Percentiles rank a stretch among this genome's conserved stretches.
Evolutionary conservation across 306 rosid genomes (phyloP).

Genomic region (Canavalia gladiata): DNA sequence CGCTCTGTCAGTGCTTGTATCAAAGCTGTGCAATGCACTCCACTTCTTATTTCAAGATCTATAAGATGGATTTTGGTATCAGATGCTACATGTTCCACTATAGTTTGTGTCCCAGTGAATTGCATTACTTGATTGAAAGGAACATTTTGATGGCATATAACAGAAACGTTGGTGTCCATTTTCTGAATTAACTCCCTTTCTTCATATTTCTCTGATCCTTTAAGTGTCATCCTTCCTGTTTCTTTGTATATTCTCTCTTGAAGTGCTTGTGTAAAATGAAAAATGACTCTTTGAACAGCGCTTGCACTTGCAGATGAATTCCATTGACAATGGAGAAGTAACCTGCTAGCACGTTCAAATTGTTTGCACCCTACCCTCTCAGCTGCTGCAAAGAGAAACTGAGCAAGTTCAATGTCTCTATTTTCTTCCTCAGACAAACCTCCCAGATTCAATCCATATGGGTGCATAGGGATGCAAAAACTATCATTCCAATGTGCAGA

Average conservation of each 20-base stretch:
- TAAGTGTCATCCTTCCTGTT: constrained; percentile 46
- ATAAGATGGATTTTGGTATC: constrained; percentile 66
- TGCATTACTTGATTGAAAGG: constrained; percentile 71
- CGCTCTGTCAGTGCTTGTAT: constrained; percentile 72
- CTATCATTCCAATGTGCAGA: constrained; percentile 59
- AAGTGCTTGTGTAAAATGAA: constrained; percentile 68
- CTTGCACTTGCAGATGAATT: constrained; percentile 53
- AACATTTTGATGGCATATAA: constrained; percentile 53
- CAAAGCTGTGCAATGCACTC: constrained; percentile 67
- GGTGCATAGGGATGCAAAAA: constrained; percentile 56
- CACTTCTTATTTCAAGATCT: constrained; percentile 64
- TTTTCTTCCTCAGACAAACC: constrained; percentile 63
- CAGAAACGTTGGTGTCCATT: constrained; percentile 14
- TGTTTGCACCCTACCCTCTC: constrained; percentile 73
- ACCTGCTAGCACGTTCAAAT: constrained; percentile 65
- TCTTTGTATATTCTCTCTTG: constrained; percentile 63
- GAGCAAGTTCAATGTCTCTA: constrained; percentile 76
- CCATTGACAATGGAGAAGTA: constrained; percentile 67
- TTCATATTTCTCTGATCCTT: constrained; percentile 26
- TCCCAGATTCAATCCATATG: constrained; percentile 62
- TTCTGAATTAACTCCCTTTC: constrained; percentile 24
- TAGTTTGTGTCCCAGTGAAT: constrained; percentile 65
- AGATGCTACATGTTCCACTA: constrained; percentile 64
- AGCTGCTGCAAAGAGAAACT: constrained; percentile 73
- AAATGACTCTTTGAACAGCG: constrained; percentile 65